Evolutionary conservation across 164 flowering plant genomes (phyloP), one percentile per base, ranked within the genome.

Genomic region (Macadamia tetraphylla): DNA sequence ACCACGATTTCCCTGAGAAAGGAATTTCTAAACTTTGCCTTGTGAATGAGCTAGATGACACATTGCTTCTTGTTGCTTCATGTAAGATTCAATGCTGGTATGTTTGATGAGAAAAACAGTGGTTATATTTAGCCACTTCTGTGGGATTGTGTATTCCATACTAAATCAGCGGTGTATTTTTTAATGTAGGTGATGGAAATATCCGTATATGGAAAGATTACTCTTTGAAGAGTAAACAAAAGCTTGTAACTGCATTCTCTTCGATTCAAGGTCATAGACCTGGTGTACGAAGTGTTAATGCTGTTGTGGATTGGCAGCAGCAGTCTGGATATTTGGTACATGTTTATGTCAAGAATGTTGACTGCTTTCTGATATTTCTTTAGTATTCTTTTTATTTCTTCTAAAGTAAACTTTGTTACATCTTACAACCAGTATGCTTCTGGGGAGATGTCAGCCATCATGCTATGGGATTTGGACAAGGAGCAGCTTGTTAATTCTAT

Each of bases 291-390:
- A 73, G 87, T 70, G 72, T 90, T 74, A 87, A 90, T 67, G 92
- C 96, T 74, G 91, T 94, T 55, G 97, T 94, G 62, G 99, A 94
- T 75, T 94, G 98, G 98, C 99, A 94, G 77, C 99, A 94, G 67
- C 97, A 87, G 63, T 90, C 96, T 63, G 99, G 99, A 74, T 88
- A 84, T 80, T 78, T 94, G 95, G 98, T 92, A 85, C n/a, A 17
- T 69, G 48, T 9, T 53, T 49, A 35, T 32, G 62, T 49, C 14
- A 15, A 53, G 58, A 57, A 8, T 62, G 29, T 53, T 53, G 57
- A 53, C 29, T 35, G 46, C 13, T 51, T 23, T 9, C 2, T 61
- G 58, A 17, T 44, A 43, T 67, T 55, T 43, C 51, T 67, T 31
- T 15, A 29, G 29, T 15, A 52, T 9, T 42, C 3, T 68, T 12